Conservation (phyloP, 257 asterid genomes). For the Primulina eburnea region DNA sequence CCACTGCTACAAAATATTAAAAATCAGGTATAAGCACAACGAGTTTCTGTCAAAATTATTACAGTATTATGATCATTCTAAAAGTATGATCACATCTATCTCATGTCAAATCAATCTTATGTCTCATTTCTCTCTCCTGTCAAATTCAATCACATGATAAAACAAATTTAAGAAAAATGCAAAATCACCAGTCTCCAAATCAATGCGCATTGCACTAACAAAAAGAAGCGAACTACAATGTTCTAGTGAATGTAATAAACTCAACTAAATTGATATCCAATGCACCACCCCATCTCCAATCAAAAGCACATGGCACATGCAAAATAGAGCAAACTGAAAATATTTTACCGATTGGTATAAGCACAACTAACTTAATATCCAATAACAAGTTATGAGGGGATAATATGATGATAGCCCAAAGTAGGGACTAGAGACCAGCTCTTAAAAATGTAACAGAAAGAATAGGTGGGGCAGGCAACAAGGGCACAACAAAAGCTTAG, state of each 20-base stretch:
- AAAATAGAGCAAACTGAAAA: background rate
- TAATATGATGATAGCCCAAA: background rate
- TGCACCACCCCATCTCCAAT: background rate
- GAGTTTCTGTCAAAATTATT: constrained; percentile 18
- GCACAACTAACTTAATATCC: constrained; percentile 1
- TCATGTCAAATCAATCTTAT: background rate
- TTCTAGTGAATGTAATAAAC: background rate
- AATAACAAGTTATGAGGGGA: background rate
- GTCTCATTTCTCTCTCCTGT: constrained; percentile 11
- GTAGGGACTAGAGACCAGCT: background rate
- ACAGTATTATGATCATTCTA: background rate
- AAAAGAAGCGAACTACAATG: background rate
- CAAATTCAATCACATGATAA: background rate
- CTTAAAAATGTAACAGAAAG: background rate
- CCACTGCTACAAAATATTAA: constrained; percentile 27
- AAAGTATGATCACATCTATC: constrained; percentile 7
- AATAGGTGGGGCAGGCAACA: constrained; percentile 2
- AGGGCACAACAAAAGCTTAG: constrained; percentile 11
- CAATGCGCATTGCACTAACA: background rate
- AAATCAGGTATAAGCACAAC: constrained; percentile 9
- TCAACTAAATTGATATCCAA: background rate
- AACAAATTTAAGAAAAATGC: constrained; percentile 19
- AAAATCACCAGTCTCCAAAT: constrained; percentile 6
- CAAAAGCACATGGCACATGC: background rate
- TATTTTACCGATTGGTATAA: background rate